Evolutionary conservation across 1,284 basidiomycete species (phyloP).

Genomic region (Cutaneotrichosporon cutaneum): DNA sequence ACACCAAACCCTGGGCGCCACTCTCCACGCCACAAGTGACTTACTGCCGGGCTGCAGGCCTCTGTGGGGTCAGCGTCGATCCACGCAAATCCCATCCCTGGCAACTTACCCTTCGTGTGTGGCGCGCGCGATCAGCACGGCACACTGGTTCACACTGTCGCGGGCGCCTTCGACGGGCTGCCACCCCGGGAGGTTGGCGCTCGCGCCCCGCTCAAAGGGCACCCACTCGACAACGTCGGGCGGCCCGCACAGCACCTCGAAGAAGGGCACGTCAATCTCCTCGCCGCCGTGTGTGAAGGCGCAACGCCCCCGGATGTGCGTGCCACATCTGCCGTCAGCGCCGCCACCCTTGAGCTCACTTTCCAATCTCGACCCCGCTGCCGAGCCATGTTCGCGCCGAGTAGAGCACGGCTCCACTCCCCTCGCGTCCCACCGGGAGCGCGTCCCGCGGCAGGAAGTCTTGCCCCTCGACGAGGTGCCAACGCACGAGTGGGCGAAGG

Average conservation of each 20-base stretch:
- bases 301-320: slow-evolving; percentile 40
- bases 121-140: slow-evolving; percentile 44
- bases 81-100: background rate
- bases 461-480: slow-evolving; percentile 45
- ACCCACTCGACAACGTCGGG: slow-evolving; percentile 46
- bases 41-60: slow-evolving; percentile 48
- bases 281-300: slow-evolving; percentile 41
- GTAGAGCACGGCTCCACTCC: slow-evolving; percentile 42
- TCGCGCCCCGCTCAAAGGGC: slow-evolving; percentile 39
- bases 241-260: slow-evolving; percentile 50
- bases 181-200: slow-evolving; percentile 35
- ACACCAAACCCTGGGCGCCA: background rate
- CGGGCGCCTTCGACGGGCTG: slow-evolving; percentile 50
- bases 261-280: slow-evolving; percentile 35
- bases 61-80: slow-evolving; percentile 18
- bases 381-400: slow-evolving; percentile 45
- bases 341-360: slow-evolving; percentile 32
- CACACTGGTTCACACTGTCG: slow-evolving; percentile 37
- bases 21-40: slow-evolving; percentile 13
- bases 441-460: slow-evolving; percentile 43
- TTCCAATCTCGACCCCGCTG: slow-evolving; percentile 49
- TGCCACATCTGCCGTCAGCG: slow-evolving; percentile 23
- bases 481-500: slow-evolving; percentile 40
- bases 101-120: slow-evolving; percentile 23
- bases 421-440: slow-evolving; percentile 47